Conservation (phyloP, 2,329 filamentous ascomycete genomes). For the Nemania serpens region DNA sequence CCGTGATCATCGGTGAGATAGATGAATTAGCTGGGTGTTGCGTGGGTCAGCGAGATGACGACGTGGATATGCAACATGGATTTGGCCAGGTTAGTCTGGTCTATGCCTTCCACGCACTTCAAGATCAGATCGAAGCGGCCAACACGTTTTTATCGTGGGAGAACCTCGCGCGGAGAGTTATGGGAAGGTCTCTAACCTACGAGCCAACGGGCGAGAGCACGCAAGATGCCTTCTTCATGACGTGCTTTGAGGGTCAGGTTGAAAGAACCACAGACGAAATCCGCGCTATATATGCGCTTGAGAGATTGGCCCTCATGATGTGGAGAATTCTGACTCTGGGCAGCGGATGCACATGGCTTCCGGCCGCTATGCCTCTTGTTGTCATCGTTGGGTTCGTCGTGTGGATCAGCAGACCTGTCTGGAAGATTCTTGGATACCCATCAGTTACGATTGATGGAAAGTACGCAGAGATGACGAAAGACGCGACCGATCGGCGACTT, state of each 20-base stretch:
- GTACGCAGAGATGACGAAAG: conserved; percentile 11
- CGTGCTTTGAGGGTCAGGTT: conserved; percentile 14
- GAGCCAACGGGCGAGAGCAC: conserved; percentile 17
- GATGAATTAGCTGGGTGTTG: conserved; percentile 13
- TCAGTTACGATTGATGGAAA: conserved; percentile 9
- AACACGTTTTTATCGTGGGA: conserved; percentile 17
- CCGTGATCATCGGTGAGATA: conserved; percentile 16
- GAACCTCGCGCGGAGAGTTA: conserved; percentile 5
- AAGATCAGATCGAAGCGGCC: conserved; percentile 8
- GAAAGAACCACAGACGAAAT: conserved; percentile 17
- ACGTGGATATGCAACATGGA: conserved; percentile 17
- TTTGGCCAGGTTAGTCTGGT: conserved; percentile 2
- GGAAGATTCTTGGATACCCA: conserved; percentile 10
- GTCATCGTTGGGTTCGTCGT: neutral
- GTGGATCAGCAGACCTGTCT: conserved; percentile 9
- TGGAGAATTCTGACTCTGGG: conserved; percentile 17
- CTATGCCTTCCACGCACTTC: conserved; percentile 9
- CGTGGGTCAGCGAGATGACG: conserved; percentile 9
- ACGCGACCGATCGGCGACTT: conserved; percentile 11
- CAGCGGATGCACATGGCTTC: conserved; percentile 18
- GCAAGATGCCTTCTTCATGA: conserved; percentile 13
- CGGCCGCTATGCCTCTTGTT: conserved; percentile 12
- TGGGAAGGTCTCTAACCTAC: conserved; percentile 11
- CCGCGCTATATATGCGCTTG: conserved; percentile 6
- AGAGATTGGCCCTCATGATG: conserved; percentile 4